Base-by-base conservation (phyloP, 2,329 filamentous ascomycete genomes). In the Epichloe sylvatica region DNA sequence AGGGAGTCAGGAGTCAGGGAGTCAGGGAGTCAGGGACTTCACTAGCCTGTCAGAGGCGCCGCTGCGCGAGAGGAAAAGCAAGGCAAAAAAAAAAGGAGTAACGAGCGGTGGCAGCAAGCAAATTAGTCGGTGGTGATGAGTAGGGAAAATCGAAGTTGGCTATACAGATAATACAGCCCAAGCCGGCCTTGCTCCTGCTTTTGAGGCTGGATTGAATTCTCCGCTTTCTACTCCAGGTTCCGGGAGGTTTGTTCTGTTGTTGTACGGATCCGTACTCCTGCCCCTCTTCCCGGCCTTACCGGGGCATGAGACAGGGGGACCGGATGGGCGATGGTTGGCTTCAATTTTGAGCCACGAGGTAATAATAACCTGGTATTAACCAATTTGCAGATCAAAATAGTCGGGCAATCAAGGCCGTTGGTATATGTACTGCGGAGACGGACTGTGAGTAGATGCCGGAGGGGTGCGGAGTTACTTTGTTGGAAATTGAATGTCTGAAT, bases 221-320 rank as follows among this genome's bases (percentile, higher is more conserved):
- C 38, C 41, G 7, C 19, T 37, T 19, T 15, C 12, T 43, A 19
- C 39, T 30, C 25, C 25, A 30, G 30, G 9, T 9, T 30, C 30
- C 30, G 8, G 30, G 17, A 19, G 30, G 3, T 30, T 30, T 30
- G 9, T 4, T 11, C 41, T 39, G 17, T 8, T 25, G 6, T 25
- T 8, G 23, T 25, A n/a, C n/a, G n/a, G n/a, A n/a, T n/a, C n/a
- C n/a, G n/a, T n/a, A 9, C n/a, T 21, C 36, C 44, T 45, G 42
- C 25, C 48, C 43, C 37, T 36, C 30, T 42, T 33, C 36, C 48
- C 48, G 48, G 46, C 19, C 36, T 30, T 50, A 23, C 48, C 48
- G 48, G 48, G 9, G 41, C 35, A 39, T n/a, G 47, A 21, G 35
- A 39, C 42, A 41, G 23, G 39, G 37, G 35, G 23, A 11, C 7